Evolutionary conservation across 495 filamentous ascomycete species (phyloP).

Genomic region (Staphylotrichum tortipilum): DNA sequence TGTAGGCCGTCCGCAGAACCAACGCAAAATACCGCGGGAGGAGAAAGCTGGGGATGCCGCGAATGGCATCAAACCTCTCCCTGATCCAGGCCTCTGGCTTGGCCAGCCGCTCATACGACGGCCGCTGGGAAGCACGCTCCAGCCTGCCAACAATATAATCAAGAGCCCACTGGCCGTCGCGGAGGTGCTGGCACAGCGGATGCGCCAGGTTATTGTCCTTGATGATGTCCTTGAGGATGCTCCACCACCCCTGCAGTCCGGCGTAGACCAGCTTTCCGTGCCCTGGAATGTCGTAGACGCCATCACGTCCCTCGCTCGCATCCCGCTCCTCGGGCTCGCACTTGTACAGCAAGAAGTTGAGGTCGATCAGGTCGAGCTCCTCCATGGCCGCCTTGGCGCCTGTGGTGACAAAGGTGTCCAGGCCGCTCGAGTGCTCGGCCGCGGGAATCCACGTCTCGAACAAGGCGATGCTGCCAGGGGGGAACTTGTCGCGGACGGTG

Average conservation of each 20-base stretch:
- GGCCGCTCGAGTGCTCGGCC: conserved; percentile 66
- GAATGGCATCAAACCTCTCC: conserved; percentile 74
- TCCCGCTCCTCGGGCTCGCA: conserved; percentile 90
- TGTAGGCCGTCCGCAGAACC: conserved; percentile 77
- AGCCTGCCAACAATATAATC: conserved; percentile 78
- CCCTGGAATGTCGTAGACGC: conserved; percentile 77
- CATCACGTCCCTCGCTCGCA: conserved; percentile 68
- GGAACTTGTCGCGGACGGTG: conserved; percentile 69
- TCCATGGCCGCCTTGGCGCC: conserved; percentile 75
- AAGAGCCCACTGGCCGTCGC: conserved; percentile 88
- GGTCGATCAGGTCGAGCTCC: conserved; percentile 61
- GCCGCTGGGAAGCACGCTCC: conserved; percentile 56
- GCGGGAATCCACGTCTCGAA: conserved; percentile 92
- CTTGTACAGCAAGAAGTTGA: conserved; percentile 88
- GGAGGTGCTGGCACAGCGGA: conserved; percentile 83
- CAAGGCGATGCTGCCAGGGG: conserved; percentile 86
- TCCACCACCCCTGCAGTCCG: conserved; percentile 98
- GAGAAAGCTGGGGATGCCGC: conserved; percentile 76
- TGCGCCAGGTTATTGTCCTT: conserved; percentile 86
- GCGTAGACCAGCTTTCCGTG: conserved; percentile 85
- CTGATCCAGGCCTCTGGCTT: conserved; percentile 69
- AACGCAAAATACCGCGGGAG: conserved; percentile 89
- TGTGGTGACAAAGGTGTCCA: conserved; percentile 75
- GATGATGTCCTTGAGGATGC: conserved; percentile 75
- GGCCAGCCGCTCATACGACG: conserved; percentile 49